phyloP scores from a whole-genome alignment of 768 basidiomycete genomes.

The Coprinopsis strossmayeri region DNA sequence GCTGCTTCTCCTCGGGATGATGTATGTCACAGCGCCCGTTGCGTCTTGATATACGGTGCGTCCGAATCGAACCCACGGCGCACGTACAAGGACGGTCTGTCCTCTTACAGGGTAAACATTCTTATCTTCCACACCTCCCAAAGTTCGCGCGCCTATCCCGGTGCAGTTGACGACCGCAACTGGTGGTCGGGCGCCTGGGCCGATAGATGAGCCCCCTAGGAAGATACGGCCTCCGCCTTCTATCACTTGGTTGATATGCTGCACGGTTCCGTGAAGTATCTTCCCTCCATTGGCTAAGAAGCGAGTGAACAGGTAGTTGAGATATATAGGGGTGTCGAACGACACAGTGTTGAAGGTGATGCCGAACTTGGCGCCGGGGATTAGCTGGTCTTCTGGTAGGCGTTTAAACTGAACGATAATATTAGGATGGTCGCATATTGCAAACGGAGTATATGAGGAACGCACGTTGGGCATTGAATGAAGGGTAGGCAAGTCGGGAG shows the following conservation, averaged over 20 bases:
- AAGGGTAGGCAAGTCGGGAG: constrained; percentile 33
- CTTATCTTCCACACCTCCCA: constrained; percentile 79
- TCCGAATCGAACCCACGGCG: constrained; percentile 60
- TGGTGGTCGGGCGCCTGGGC: constrained; percentile 19
- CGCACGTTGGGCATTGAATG: constrained; percentile 51
- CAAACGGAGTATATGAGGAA: background rate
- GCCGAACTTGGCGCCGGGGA: constrained; percentile 34
- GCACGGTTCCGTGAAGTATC: constrained; percentile 50
- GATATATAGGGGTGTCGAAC: constrained; percentile 65
- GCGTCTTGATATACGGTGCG: constrained; percentile 32
- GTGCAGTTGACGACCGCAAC: constrained; percentile 65
- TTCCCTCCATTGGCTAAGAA: constrained; percentile 62
- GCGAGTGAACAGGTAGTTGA: constrained; percentile 61
- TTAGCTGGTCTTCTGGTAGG: constrained; percentile 26
- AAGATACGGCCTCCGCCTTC: constrained; percentile 48
- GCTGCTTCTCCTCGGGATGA: constrained; percentile 57
- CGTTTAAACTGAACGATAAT: constrained; percentile 27
- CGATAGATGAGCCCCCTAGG: constrained; percentile 14
- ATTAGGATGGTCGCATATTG: background rate
- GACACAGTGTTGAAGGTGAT: constrained; percentile 60
- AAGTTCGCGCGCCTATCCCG: constrained; percentile 65
- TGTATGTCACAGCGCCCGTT: constrained; percentile 47
- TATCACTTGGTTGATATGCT: constrained; percentile 66
- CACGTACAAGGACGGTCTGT: constrained; percentile 72
- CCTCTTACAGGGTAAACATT: constrained; percentile 73